phyloP scores from a whole-genome alignment of 2,329 filamentous ascomycete species.

The Capronia epimyces region DNA sequence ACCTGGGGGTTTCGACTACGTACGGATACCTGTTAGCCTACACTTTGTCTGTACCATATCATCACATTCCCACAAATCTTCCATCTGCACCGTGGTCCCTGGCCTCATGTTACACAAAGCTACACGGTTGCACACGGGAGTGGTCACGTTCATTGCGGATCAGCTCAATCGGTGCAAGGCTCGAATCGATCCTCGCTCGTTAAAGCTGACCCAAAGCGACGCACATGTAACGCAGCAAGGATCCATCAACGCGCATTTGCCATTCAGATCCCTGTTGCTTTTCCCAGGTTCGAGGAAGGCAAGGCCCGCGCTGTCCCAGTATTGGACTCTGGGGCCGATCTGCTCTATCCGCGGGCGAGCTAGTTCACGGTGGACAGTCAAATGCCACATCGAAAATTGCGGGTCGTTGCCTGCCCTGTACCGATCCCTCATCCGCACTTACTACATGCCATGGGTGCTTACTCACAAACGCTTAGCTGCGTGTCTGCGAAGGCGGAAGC shows the following conservation, averaged over 20 bases:
- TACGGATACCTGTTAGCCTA: too few relatives aligned
- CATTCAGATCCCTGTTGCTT: background rate
- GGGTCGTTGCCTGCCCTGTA: too few relatives aligned
- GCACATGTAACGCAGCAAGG: background rate
- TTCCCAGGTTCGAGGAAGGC: background rate
- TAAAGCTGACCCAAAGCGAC: background rate
- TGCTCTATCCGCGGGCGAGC: background rate
- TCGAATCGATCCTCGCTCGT: slow-evolving; percentile 14
- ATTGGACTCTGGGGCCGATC: background rate
- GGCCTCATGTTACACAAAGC: background rate
- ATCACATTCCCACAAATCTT: too few relatives aligned
- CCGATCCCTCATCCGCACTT: too few relatives aligned
- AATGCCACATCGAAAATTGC: background rate
- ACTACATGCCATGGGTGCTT: too few relatives aligned
- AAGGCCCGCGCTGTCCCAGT: background rate
- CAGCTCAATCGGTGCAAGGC: slow-evolving; percentile 5
- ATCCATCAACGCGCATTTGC: background rate
- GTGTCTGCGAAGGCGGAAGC: too few relatives aligned
- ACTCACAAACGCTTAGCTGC: too few relatives aligned
- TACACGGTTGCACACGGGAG: background rate
- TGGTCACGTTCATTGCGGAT: background rate
- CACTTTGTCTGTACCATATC: too few relatives aligned
- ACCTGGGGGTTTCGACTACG: too few relatives aligned
- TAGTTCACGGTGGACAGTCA: background rate
- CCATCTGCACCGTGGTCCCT: background rate